Percentiles rank a stretch among this genome's conserved stretches.
These are phyloP conservation scores for Colletotrichum sp. DNA, from an alignment of 2,329 filamentous ascomycete genomes.

Conservation along the genomic window DNA sequence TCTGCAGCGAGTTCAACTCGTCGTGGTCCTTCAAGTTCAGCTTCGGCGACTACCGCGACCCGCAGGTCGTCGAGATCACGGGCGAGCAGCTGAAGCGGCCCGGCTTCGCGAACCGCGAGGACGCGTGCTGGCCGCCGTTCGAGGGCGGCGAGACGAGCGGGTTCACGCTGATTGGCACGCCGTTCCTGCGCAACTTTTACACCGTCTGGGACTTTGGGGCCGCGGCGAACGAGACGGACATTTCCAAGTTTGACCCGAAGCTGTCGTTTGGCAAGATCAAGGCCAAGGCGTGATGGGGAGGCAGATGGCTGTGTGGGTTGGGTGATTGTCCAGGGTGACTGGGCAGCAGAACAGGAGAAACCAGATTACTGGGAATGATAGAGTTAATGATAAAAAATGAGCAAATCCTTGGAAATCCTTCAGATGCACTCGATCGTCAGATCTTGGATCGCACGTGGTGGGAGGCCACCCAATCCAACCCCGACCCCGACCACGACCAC, in stretches of 20 bases:
- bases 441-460: slow-evolving; percentile 8
- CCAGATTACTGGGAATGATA: neutral
- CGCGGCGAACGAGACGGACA: neutral
- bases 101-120: slow-evolving; percentile 35
- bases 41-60: slow-evolving; percentile 13
- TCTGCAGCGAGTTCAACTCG: slow-evolving; percentile 40
- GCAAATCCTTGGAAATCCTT: neutral
- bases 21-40: slow-evolving; percentile 38
- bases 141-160: slow-evolving; percentile 23
- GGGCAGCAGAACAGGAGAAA: neutral
- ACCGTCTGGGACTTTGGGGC: slow-evolving; percentile 36
- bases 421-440: neutral
- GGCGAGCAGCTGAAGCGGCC: slow-evolving; percentile 35
- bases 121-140: slow-evolving; percentile 41
- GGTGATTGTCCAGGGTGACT: neutral
- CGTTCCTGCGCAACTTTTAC: slow-evolving; percentile 36
- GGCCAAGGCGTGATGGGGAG: neutral
- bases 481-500: neutral
- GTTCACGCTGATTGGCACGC: slow-evolving; percentile 33
- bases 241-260: slow-evolving; percentile 1
- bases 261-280: slow-evolving; percentile 30
- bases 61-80: slow-evolving; percentile 28
- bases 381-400: neutral
- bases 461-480: neutral
- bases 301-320: neutral